Conservation (phyloP, 257 asterid species). For the Voacanga thouarsii region DNA sequence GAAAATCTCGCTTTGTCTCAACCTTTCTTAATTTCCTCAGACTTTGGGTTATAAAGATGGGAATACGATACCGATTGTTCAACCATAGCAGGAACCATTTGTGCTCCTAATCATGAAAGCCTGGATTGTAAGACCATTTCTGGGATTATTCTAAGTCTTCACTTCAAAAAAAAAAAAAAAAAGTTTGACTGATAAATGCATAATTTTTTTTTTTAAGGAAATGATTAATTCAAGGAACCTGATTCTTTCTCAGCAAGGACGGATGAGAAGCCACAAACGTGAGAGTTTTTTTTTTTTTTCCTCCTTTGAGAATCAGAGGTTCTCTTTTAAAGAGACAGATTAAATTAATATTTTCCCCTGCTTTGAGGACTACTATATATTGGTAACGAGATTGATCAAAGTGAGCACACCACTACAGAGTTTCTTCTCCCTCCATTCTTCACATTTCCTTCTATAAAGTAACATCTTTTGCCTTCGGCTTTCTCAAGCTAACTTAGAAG, state of each 20-base stretch:
- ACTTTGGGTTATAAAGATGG: constrained; percentile 30
- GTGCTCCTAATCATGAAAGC: constrained; percentile 13
- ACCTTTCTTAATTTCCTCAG: constrained; percentile 51
- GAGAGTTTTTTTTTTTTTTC: constrained; percentile 9
- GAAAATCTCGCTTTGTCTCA: constrained; percentile 26
- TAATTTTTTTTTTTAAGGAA: neutral
- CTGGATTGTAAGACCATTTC: constrained; percentile 5
- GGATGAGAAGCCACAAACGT: constrained; percentile 52
- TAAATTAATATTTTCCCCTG: constrained; percentile 22
- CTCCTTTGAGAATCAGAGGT: constrained; percentile 39
- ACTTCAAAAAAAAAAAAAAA: neutral
- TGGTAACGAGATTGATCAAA: neutral
- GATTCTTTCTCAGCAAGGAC: constrained; percentile 48
- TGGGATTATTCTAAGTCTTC: constrained; percentile 13
- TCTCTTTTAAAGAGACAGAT: constrained; percentile 43
- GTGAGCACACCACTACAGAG: constrained; percentile 8
- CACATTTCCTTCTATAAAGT: neutral
- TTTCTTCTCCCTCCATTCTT: neutral
- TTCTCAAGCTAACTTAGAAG: neutral
- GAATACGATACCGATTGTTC: constrained; percentile 42
- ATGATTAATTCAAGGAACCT: constrained; percentile 47
- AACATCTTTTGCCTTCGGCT: too few species aligned
- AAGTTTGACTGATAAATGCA: constrained; percentile 34
- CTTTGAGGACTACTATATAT: constrained; percentile 21
- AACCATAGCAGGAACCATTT: constrained; percentile 30